Evolutionary conservation across 2,329 filamentous ascomycete genomes (phyloP), one percentile per base, ranked within the genome.

Genomic region (Colletotrichum brevisporum): DNA sequence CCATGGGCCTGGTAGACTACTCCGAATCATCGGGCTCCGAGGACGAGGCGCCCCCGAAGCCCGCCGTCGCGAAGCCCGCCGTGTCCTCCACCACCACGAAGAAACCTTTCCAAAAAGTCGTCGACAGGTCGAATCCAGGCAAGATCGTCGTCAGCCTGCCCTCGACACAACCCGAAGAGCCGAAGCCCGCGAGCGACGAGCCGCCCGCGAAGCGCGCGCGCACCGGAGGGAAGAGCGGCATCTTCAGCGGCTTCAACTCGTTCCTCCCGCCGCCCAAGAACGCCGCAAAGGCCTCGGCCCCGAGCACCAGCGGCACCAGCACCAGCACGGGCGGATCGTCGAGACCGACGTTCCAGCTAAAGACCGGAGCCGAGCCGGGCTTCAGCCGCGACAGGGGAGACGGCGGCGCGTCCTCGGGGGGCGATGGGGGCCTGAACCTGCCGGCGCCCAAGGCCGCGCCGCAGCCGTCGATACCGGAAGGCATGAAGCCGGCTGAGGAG

Each of bases 111-210:
- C 91, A 92, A 76, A 95, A 94, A 79, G 89, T 96, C 63, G 89
- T 97, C 80, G 92, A 96, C 81, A 89, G 92, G 77, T 88, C 91
- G 63, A 94, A 94, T 77, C 90, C 93, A 8, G 90, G 92, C 80
- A 97, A 95, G 81, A 97, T 98, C 80, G 86, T 91, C 77, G 90
- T 98, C 79, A 94, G 88, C 73, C 88, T 98, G 15, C 90, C 94
- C 3, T 84, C 88, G 21, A 76, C 84, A 47, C 75, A 80, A 3
- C 74, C 77, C 26, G 80, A 81, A 56, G 76, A 72, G 12, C 47
- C 61, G 2, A 36, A 65, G 10, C 78, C 80, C 21, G 77, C 81
- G 26, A 80, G 78, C 63, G 84, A 86, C 27, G 84, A 84, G 27
- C 91, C 91, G 0, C 91, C 92, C 0, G 85, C 91, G 1, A 97